Base-by-base conservation (phyloP, 345 rosid species). In the Fremontodendron californicum region DNA sequence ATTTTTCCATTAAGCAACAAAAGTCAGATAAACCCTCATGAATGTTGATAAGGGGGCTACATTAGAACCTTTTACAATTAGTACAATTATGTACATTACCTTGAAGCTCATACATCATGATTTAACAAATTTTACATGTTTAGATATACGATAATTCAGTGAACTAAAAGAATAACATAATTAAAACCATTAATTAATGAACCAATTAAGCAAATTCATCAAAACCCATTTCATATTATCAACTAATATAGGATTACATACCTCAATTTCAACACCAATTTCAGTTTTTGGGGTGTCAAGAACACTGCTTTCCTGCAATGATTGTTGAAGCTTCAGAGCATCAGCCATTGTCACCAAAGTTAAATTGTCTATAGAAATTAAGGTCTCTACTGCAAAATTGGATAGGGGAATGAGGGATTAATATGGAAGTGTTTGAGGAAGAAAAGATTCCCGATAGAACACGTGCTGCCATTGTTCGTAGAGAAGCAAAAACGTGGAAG, bases 401-500 rank as follows among this genome's bases (percentile, higher is more conserved):
- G 65, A n/a, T 37, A 39, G 12, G 65, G 65, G 23, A 13, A 55
- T 4, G 25, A 39, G 13, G 76, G 37, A 40, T 52, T 73, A 73
- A 37, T 21, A 55, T 4, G 13, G 51, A 57, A 58, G 37, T 1
- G 37, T 6, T 23, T 0, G 52, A 73, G 39, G 76, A 55, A 23
- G 51, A 73, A 40, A 21, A 55, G 64, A 54, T 55, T n/a, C 31
- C 64, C 2, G 4, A 9, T 5, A 68, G 18, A 42, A 54, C 64
- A 73, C 66, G 66, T 55, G 76, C 15, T 39, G 76, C n/a, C 49
- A 73, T 55, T 25, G 65, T 25, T 40, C 9, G 66, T 15, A 13
- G 76, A 55, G 46, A 12, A 8, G 33, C 66, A 23, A 39, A 54
- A 73, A 73, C 76, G 76, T 73, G 65, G 51, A 40, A 15, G 51